Conservation (phyloP, 2,329 filamentous ascomycete species). For the Clonostachys rosea region DNA sequence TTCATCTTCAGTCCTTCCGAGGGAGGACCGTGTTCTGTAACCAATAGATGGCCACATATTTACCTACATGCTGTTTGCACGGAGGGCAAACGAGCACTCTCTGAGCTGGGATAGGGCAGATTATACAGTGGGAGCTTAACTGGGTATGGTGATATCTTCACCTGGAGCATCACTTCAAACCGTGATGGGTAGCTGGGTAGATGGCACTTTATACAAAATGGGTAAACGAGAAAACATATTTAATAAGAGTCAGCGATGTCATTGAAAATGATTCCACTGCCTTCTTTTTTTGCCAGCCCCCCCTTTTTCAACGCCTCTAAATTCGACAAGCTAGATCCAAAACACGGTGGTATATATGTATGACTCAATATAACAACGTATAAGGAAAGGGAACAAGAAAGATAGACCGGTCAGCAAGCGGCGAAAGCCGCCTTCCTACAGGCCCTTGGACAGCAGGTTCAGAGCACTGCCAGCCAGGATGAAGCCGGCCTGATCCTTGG, state of each 20-base stretch:
- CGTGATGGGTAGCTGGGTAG: too few species aligned
- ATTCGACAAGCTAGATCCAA: not conserved
- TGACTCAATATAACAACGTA: not conserved
- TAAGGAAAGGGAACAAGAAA: slow-evolving; percentile 9
- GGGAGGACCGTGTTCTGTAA: too few species aligned
- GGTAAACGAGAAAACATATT: not conserved
- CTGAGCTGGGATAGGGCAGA: too few species aligned
- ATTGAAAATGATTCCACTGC: not conserved
- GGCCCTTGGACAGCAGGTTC: slow-evolving; percentile 73
- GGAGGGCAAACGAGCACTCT: too few species aligned
- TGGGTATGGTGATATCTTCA: too few species aligned
- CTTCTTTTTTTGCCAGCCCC: not conserved
- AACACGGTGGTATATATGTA: not conserved
- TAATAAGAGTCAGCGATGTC: not conserved
- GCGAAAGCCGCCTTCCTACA: slow-evolving; percentile 7
- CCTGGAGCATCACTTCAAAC: too few species aligned
- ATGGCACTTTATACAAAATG: too few species aligned
- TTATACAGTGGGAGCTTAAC: too few species aligned
- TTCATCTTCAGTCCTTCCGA: too few species aligned
- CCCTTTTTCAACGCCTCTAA: not conserved
- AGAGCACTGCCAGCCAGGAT: slow-evolving; percentile 90
- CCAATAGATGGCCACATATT: too few species aligned
- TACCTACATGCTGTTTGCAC: too few species aligned
- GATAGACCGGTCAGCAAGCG: not conserved
- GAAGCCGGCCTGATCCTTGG: slow-evolving; percentile 85